Conservation (phyloP, 225 moss, liverwort and hornwort genomes). For the Rhytidiadelphus loreus region DNA sequence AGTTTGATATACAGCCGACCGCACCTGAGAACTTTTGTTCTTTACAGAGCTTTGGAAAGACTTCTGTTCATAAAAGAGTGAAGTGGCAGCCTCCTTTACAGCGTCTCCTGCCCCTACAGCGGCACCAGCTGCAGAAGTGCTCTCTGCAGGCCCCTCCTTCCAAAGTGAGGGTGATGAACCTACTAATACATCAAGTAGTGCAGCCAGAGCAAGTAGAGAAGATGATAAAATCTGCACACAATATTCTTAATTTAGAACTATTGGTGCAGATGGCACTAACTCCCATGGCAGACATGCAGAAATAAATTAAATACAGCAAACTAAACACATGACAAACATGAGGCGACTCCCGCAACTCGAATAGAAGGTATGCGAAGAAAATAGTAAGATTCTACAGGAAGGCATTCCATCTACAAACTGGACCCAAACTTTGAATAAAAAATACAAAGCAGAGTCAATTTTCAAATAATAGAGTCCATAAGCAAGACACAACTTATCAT, state of each 20-base stretch:
- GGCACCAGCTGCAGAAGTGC: constrained; percentile 9
- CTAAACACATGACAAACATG: not conserved
- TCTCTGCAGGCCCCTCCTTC: constrained; percentile 45
- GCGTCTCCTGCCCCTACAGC: constrained; percentile 31
- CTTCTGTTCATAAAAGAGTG: constrained; percentile 50
- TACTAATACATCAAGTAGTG: constrained; percentile 80
- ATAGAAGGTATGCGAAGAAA: not conserved
- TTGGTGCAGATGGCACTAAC: not conserved
- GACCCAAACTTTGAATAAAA: not conserved
- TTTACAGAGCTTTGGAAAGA: constrained; percentile 59
- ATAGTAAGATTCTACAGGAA: not conserved
- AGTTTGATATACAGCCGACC: constrained; percentile 83
- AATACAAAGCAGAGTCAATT: not conserved
- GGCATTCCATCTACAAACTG: not conserved
- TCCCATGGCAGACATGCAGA: not conserved
- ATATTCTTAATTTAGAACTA: constrained; percentile 12
- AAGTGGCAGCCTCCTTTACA: constrained; percentile 56
- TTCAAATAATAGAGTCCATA: not conserved
- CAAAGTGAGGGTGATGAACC: constrained; percentile 45
- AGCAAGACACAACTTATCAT: not conserved
- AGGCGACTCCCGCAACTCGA: not conserved
- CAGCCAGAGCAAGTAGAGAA: constrained; percentile 91
- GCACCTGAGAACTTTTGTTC: constrained; percentile 68
- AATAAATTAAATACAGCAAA: not conserved
- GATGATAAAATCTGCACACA: constrained; percentile 80